These are phyloP conservation scores for Collybia nuda DNA, from an alignment of 768 basidiomycete genomes.

Conservation along the genomic window DNA sequence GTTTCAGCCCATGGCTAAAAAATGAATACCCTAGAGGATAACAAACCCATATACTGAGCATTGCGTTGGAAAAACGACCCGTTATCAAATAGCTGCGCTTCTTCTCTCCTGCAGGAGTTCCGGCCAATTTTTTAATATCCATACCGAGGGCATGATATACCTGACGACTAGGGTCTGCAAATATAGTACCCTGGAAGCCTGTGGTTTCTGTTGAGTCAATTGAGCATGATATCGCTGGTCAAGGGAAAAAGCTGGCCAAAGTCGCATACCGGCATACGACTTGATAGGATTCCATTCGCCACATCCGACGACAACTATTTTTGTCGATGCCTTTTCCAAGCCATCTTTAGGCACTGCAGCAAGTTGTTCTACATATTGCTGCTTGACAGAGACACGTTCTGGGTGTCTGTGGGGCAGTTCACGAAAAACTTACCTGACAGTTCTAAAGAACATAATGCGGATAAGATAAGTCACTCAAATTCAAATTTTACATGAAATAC, in stretches of 20 bases:
- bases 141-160: slow-evolving; percentile 65
- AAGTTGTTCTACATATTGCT: slow-evolving; percentile 52
- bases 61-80: slow-evolving; percentile 24
- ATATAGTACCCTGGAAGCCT: slow-evolving; percentile 47
- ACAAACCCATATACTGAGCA: slow-evolving; percentile 47
- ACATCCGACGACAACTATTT: slow-evolving; percentile 58
- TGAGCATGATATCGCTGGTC: not conserved
- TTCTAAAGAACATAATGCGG: slow-evolving; percentile 19
- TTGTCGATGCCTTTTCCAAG: slow-evolving; percentile 36
- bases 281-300: slow-evolving; percentile 54
- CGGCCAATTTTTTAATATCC: slow-evolving; percentile 44
- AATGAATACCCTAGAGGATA: not conserved
- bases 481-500: slow-evolving; percentile 13
- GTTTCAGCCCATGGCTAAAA: not conserved
- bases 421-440: slow-evolving; percentile 38
- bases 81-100: slow-evolving; percentile 46
- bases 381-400: not conserved
- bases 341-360: slow-evolving; percentile 37
- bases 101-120: slow-evolving; percentile 43
- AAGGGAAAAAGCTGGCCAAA: not conserved
- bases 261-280: slow-evolving; percentile 43
- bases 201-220: slow-evolving; percentile 36
- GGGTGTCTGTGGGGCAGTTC: not conserved
- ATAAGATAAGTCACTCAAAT: not conserved
- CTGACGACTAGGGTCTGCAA: slow-evolving; percentile 61